Evolutionary conservation across 371 early-diverging fungal species (phyloP).

Genomic region (Actinomortierella wolfii): DNA sequence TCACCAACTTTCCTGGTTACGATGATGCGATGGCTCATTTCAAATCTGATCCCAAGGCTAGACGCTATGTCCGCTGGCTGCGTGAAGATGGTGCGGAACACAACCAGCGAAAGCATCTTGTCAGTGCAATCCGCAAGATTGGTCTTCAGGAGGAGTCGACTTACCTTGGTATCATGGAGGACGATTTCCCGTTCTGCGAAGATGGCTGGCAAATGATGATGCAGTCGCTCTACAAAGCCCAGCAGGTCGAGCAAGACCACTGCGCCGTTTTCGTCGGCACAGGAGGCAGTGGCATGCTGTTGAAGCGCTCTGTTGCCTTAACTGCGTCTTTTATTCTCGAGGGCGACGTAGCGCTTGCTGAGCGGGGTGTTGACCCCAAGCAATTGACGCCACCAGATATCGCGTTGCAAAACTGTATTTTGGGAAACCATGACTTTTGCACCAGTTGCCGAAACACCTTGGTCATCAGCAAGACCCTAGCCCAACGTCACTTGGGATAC

Average conservation of each 20-base stretch:
- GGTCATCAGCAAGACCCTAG: conserved; percentile 57
- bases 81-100: conserved; percentile 54
- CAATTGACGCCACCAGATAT: conserved; percentile 57
- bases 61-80: conserved; percentile 58
- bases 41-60: conserved; percentile 51
- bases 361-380: conserved; percentile 22
- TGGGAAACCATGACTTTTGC: conserved; percentile 57
- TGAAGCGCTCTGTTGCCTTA: conserved; percentile 54
- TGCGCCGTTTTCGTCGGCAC: conserved; percentile 70
- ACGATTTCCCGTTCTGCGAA: conserved; percentile 65
- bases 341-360: conserved; percentile 1
- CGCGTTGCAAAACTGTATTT: conserved; percentile 59
- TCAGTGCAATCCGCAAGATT: conserved; percentile 51
- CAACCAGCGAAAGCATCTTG: conserved; percentile 63
- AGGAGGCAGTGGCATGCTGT: conserved; percentile 63
- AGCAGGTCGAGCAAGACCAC: conserved; percentile 50
- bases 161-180: conserved; percentile 62
- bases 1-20: conserved; percentile 56
- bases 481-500: conserved; percentile 66
- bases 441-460: conserved; percentile 41
- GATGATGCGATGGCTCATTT: conserved; percentile 51
- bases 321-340: conserved; percentile 50
- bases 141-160: conserved; percentile 47
- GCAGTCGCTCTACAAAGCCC: conserved; percentile 56
- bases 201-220: conserved; percentile 60